These are phyloP conservation scores for Aspergillus haitiensis DNA, from an alignment of 495 filamentous ascomycete species.

Conservation along the genomic window DNA sequence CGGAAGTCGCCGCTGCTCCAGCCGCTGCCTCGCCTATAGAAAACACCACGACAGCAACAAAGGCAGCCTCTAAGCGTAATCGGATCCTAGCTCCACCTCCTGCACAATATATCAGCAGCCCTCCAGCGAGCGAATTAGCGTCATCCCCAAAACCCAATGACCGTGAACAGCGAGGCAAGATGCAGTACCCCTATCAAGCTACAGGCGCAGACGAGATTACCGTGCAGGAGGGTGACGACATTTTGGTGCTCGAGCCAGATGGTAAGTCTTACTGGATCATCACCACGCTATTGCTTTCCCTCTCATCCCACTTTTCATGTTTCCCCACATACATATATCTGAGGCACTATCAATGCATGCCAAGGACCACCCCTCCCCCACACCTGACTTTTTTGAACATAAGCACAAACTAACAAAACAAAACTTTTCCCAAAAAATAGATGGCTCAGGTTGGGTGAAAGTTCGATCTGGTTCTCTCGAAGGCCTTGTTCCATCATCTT, in stretches of 20 bases:
- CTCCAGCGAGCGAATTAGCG: constrained; percentile 45
- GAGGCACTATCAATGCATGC: neutral
- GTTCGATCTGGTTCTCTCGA: constrained; percentile 66
- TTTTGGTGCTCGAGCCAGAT: constrained; percentile 82
- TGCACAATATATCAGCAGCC: constrained; percentile 67
- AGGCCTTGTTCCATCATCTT: constrained; percentile 84
- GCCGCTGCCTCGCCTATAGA: constrained; percentile 32
- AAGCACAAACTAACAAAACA: constrained; percentile 12
- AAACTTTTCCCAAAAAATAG: constrained; percentile 40
- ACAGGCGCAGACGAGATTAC: constrained; percentile 76
- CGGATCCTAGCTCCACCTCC: constrained; percentile 87
- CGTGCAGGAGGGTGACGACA: constrained; percentile 72
- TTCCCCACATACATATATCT: too few relatives aligned
- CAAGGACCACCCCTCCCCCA: neutral
- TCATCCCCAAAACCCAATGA: constrained; percentile 27
- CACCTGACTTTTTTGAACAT: neutral
- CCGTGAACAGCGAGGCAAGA: constrained; percentile 70
- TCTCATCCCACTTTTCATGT: neutral
- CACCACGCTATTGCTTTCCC: too few relatives aligned
- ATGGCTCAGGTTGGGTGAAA: constrained; percentile 88
- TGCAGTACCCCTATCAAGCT: constrained; percentile 84
- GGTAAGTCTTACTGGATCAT: constrained; percentile 54
- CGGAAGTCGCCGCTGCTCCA: constrained; percentile 34
- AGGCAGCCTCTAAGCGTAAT: constrained; percentile 53
- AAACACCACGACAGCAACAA: constrained; percentile 42